A percentile compares a stretch with the other conserved stretches of the same genome.
phyloP scores from a whole-genome alignment of 1,284 basidiomycete genomes.

The Filobasidium uniguttulatum region DNA sequence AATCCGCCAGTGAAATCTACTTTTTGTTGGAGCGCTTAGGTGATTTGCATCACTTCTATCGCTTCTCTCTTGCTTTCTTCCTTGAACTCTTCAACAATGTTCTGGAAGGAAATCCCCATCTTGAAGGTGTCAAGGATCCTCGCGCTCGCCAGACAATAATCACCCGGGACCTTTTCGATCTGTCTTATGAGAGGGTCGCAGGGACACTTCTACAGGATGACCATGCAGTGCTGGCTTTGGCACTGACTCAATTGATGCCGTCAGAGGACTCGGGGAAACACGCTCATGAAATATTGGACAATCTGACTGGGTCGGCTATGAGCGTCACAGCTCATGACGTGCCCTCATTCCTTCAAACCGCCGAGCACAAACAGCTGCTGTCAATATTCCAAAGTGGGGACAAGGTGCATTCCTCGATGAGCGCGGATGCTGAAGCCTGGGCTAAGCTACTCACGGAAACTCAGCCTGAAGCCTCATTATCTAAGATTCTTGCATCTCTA shows the following conservation, averaged over 20 bases:
- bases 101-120: conserved; percentile 77
- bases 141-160: conserved; percentile 64
- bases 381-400: neutral
- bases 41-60: conserved; percentile 93
- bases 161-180: conserved; percentile 79
- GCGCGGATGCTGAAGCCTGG: neutral
- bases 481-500: neutral
- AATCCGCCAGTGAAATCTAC: conserved; percentile 93
- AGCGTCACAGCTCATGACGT: neutral
- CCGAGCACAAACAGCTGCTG: neutral
- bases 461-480: neutral
- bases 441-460: neutral
- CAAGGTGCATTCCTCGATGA: conserved; percentile 20
- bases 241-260: conserved; percentile 80
- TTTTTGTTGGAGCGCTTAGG: conserved; percentile 93
- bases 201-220: conserved; percentile 83
- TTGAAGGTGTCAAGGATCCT: conserved; percentile 63
- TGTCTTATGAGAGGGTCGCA: conserved; percentile 79
- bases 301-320: neutral
- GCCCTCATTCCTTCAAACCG: neutral
- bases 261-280: conserved; percentile 17
- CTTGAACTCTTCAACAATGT: conserved; percentile 95
- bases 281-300: neutral
- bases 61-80: conserved; percentile 96
- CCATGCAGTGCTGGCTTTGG: conserved; percentile 77